Percentiles rank a stretch among this genome's conserved stretches.
Evolutionary conservation across 2,329 filamentous ascomycete species (phyloP).

Genomic region (Geosmithia flava): DNA sequence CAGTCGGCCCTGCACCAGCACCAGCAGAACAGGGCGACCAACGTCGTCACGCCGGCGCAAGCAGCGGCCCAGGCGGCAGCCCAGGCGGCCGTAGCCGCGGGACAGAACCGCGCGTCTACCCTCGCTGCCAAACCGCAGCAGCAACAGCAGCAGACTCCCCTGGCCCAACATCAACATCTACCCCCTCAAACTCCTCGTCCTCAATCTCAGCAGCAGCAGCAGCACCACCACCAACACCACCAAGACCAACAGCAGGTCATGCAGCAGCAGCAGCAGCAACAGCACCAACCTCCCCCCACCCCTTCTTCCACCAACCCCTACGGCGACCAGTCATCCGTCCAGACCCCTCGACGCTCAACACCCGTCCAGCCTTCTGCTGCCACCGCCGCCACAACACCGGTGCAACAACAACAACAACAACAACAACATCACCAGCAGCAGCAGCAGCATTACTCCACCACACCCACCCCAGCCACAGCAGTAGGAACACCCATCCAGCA

Average conservation of each 20-base stretch:
- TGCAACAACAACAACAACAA: no score
- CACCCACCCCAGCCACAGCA: neutral
- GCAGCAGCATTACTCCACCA: no score
- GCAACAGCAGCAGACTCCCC: conserved; percentile 12
- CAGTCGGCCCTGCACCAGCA: conserved; percentile 3
- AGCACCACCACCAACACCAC: no score
- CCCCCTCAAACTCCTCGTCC: conserved; percentile 13
- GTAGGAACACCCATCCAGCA: conserved; percentile 1
- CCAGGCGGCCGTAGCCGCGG: conserved; percentile 7
- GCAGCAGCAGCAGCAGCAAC: conserved; percentile 3
- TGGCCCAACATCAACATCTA: conserved; percentile 10
- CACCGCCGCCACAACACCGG: no score
- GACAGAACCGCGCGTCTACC: conserved; percentile 3
- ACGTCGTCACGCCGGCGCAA: conserved; percentile 20
- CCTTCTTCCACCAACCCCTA: no score
- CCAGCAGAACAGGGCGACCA: conserved; percentile 9
- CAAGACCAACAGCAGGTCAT: conserved; percentile 4
- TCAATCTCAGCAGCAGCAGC: conserved; percentile 6
- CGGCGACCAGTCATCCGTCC: no score
- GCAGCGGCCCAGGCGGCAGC: conserved; percentile 14
- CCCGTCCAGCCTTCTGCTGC: no score
- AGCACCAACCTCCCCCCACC: neutral
- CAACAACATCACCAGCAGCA: no score
- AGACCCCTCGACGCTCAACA: no score
- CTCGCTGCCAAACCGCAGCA: conserved; percentile 6